phyloP scores from a whole-genome alignment of 345 rosid genomes.

The Aethionema arabicum region DNA sequence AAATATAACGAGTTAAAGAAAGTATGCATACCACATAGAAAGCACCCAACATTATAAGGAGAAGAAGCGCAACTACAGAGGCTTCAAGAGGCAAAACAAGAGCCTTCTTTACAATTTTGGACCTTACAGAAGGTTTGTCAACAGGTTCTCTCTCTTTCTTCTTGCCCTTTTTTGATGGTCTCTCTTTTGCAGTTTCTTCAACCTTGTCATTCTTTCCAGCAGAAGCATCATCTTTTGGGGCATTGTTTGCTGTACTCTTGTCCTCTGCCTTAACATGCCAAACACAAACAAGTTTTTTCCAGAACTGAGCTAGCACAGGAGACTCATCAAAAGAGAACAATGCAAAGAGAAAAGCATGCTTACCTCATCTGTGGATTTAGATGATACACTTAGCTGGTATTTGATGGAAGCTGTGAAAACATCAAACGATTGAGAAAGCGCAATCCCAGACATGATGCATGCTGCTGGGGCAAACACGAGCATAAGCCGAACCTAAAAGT shows the following conservation, averaged over 20 bases:
- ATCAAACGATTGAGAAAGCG: conserved; percentile 95
- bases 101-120: conserved; percentile 63
- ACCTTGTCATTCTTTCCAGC: conserved; percentile 47
- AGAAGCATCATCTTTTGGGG: conserved; percentile 41
- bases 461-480: conserved; percentile 99
- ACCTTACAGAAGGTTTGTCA: conserved; percentile 53
- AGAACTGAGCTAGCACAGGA: conserved; percentile 26
- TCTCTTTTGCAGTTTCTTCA: conserved; percentile 53
- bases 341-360: conserved; percentile 34
- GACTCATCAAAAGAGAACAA: conserved; percentile 14
- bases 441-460: conserved; percentile 97
- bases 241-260: conserved; percentile 38
- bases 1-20: conserved; percentile 13
- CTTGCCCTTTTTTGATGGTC: conserved; percentile 62
- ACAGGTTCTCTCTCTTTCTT: conserved; percentile 63
- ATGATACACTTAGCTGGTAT: conserved; percentile 67
- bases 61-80: conserved; percentile 73
- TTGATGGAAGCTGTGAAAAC: conserved; percentile 87
- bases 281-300: conserved; percentile 31
- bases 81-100: conserved; percentile 82
- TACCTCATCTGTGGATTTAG: conserved; percentile 56
- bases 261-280: conserved; percentile 66
- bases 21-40: conserved; percentile 85
- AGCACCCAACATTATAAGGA: conserved; percentile 86
- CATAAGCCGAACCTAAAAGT: conserved; percentile 92